Evolutionary conservation across 2,329 filamentous ascomycete genomes (phyloP).

Genomic region (Stagonosporopsis rhizophila): DNA sequence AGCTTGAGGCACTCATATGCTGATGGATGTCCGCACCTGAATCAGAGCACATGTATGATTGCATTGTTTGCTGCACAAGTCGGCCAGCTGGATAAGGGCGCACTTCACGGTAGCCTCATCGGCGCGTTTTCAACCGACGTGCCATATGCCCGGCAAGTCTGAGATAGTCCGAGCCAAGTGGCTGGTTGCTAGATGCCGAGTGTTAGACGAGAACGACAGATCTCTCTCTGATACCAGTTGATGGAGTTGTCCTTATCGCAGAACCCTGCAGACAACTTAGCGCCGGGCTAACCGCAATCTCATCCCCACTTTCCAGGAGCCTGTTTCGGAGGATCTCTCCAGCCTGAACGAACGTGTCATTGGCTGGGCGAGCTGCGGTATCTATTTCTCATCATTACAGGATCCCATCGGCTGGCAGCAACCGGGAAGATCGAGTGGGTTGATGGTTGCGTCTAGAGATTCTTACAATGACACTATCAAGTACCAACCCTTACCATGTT

Average conservation of each 20-base stretch:
- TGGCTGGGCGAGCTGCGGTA: not conserved
- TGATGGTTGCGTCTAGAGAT: not conserved
- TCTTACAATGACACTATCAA: not conserved
- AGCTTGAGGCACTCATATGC: constrained; percentile 1
- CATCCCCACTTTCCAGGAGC: not conserved
- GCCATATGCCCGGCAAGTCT: not conserved
- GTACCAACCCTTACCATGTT: not conserved
- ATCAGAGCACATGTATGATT: not conserved
- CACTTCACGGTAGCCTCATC: not conserved
- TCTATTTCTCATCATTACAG: not conserved
- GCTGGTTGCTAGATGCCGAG: not conserved
- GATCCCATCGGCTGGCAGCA: not conserved
- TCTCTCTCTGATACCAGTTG: not conserved
- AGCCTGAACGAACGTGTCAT: not conserved
- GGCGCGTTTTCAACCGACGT: constrained; percentile 12
- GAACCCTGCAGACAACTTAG: constrained; percentile 7
- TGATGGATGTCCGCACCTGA: not conserved
- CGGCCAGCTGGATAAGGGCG: not conserved
- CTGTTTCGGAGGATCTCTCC: not conserved
- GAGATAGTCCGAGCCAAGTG: not conserved
- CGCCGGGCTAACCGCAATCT: not conserved
- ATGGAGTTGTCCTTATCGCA: constrained; percentile 4
- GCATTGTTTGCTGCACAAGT: not conserved
- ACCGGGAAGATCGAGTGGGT: not conserved
- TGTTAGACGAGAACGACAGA: not conserved